A percentile compares a stretch with the other conserved stretches of the same genome.
Conservation (phyloP, 768 basidiomycete genomes). For the Boletus rubroflammeus region DNA sequence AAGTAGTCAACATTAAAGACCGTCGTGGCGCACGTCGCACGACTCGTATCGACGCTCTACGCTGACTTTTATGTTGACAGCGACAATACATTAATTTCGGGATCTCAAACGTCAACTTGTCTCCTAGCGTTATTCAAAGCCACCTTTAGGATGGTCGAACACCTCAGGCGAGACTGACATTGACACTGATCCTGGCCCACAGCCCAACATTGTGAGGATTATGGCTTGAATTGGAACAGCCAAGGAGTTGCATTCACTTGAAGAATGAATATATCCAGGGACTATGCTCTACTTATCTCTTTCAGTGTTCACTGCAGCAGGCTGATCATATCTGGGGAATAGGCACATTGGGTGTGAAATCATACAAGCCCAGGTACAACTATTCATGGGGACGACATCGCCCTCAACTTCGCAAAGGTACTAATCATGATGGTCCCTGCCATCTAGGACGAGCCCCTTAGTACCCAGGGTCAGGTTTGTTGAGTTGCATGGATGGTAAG, state of each 20-base stretch:
- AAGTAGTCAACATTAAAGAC: not conserved
- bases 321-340: not conserved
- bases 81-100: not conserved
- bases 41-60: not conserved
- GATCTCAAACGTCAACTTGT: not conserved
- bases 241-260: not conserved
- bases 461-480: not conserved
- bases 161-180: not conserved
- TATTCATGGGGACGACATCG: not conserved
- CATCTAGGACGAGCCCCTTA: not conserved
- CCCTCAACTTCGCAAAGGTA: not conserved
- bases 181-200: not conserved
- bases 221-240: not conserved
- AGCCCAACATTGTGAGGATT: not conserved
- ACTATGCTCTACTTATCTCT: not conserved
- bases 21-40: not conserved
- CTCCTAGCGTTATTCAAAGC: not conserved
- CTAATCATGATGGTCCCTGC: not conserved
- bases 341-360: not conserved
- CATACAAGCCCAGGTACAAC: not conserved
- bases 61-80: not conserved
- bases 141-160: not conserved
- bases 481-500: not conserved
- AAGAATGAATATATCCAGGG: not conserved
- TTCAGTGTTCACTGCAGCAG: not conserved